Evolutionary conservation across 2,329 filamentous ascomycete species (phyloP).

Genomic region (Colletotrichum orchidophilum): DNA sequence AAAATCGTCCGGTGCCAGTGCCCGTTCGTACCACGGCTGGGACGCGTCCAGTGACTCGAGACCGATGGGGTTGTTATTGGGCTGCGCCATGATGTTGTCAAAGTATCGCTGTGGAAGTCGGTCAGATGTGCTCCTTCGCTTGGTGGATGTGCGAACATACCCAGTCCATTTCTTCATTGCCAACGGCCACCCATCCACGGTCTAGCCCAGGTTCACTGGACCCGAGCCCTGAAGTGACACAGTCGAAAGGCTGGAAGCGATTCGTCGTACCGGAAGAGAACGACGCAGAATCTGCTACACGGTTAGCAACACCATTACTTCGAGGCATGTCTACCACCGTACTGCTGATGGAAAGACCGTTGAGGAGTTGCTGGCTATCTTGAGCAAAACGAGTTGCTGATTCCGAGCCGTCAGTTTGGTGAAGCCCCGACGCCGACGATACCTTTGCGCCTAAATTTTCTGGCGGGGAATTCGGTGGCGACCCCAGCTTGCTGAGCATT

Average conservation of each 20-base stretch:
- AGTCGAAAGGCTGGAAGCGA: slow-evolving; percentile 21
- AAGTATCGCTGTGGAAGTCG: slow-evolving; percentile 28
- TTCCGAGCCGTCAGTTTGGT: slow-evolving; percentile 23
- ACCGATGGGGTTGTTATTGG: slow-evolving; percentile 20
- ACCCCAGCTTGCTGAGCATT: slow-evolving; percentile 55
- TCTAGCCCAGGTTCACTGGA: slow-evolving; percentile 42
- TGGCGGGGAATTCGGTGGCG: slow-evolving; percentile 38
- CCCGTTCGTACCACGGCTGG: slow-evolving; percentile 24
- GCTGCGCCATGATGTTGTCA: slow-evolving; percentile 30
- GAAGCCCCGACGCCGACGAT: slow-evolving; percentile 29
- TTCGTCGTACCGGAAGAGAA: background rate
- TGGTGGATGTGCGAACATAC: slow-evolving; percentile 37
- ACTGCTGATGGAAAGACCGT: slow-evolving; percentile 32
- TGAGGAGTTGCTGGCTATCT: slow-evolving; percentile 35
- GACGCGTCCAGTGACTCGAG: slow-evolving; percentile 6
- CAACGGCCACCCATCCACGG: slow-evolving; percentile 46
- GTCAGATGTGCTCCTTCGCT: background rate
- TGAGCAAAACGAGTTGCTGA: slow-evolving; percentile 35
- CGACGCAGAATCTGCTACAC: background rate
- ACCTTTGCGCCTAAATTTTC: slow-evolving; percentile 8
- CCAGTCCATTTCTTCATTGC: slow-evolving; percentile 48
- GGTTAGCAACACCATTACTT: background rate
- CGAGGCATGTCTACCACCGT: background rate
- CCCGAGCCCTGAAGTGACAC: slow-evolving; percentile 32
- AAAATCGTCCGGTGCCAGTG: slow-evolving; percentile 10